Base-by-base conservation (phyloP, 1,284 basidiomycete genomes). In the Trichosporon coremiiforme region DNA sequence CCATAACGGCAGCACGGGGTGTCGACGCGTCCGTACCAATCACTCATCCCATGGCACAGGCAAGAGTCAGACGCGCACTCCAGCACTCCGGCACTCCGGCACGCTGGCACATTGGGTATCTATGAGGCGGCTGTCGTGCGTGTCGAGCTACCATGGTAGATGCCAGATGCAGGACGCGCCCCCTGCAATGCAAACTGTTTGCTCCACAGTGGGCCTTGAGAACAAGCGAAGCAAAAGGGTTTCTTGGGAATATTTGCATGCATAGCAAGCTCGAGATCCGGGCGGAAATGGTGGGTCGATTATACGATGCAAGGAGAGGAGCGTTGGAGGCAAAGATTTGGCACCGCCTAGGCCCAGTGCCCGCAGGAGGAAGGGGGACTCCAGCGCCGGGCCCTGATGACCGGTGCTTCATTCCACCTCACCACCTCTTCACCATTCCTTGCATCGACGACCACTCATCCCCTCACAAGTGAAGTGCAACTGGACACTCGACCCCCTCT, bases 401-500 rank as follows among this genome's bases (percentile, higher is more conserved):
- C 22, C 50, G 20, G 20, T 53, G 36, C 50, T n/a, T 45, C 50
- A 53, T 53, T 53, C 50, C 50, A 53, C 50, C 50, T 53, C 50
- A 53, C 20, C 50, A 53, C 50, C 41, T 45, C 41, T 17, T 53
- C 50, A 25, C 50, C 50, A 22, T 53, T 22, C 50, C n/a, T 53
- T 17, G 5, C 33, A 35, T 10, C 9, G 33, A 35, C 33, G 7
- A 6, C 33, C 33, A 35, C 33, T 35, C 33, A 35, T 35, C 33
- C 33, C 33, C 33, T 22, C 50, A n/a, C 41, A 15, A 41, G 10
- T 41, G 15, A 4, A 17, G 41, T 45, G 41, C 41, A 45, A 6
- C 41, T 8, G 41, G 41, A 45, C 41, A 45, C 41, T 45, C 41
- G 9, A 45, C 25, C 25, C 25, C 25, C 25, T 25, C 25, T 25